These are phyloP conservation scores for Pneumocystis wakefieldiae DNA, from an alignment of 1,139 yeast genomes.

Conservation along the genomic window DNA sequence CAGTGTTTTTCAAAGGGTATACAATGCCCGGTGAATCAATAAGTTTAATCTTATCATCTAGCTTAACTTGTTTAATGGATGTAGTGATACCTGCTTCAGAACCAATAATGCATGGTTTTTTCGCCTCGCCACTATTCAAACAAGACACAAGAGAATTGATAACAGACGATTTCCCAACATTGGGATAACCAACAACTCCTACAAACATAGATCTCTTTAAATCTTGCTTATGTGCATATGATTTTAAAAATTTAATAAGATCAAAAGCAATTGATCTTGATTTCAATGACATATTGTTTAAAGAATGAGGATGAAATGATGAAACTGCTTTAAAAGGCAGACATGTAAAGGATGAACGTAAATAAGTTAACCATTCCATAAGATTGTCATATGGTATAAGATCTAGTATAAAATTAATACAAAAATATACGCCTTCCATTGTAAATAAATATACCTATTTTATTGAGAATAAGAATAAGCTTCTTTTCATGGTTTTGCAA, in stretches of 20 bases:
- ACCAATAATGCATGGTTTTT: constrained; percentile 84
- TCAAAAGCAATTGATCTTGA: constrained; percentile 58
- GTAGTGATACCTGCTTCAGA: constrained; percentile 97
- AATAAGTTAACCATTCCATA: constrained; percentile 68
- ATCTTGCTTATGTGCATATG: constrained; percentile 69
- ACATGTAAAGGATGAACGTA: constrained; percentile 77
- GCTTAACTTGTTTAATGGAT: constrained; percentile 74
- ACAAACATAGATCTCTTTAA: constrained; percentile 84
- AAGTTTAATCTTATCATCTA: constrained; percentile 75
- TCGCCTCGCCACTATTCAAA: constrained; percentile 40
- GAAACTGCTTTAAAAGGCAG: constrained; percentile 53
- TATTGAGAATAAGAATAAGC: constrained; percentile 70
- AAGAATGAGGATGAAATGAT: constrained; percentile 51
- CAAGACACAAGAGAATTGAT: constrained; percentile 79
- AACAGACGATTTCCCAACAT: constrained; percentile 88
- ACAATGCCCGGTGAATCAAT: constrained; percentile 97
- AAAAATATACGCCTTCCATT: background rate
- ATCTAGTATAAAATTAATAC: constrained; percentile 20
- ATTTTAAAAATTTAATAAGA: constrained; percentile 65
- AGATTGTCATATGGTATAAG: constrained; percentile 73
- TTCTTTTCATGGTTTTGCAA: constrained; percentile 56
- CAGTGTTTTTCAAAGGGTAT: constrained; percentile 48
- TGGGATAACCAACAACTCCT: constrained; percentile 94
- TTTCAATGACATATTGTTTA: constrained; percentile 51
- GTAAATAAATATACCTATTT: constrained; percentile 36